Percentiles rank a stretch among this genome's conserved stretches.
These are phyloP conservation scores for Clathrus columnatus DNA, from an alignment of 768 basidiomycete species.

Conservation along the genomic window DNA sequence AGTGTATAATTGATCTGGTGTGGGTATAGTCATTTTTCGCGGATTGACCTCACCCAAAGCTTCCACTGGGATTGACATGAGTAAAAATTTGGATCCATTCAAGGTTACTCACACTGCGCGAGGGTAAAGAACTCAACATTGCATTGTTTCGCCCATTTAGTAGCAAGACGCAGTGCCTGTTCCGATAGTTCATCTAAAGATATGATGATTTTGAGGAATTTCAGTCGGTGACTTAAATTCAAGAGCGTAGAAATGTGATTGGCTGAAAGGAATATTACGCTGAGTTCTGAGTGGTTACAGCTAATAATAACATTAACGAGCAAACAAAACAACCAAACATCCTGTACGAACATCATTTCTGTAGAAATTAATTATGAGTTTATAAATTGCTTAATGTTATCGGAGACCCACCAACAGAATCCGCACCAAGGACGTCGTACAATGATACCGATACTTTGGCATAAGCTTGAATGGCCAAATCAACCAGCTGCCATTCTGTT, in stretches of 20 bases:
- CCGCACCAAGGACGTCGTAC: conserved; percentile 90
- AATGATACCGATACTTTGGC: conserved; percentile 77
- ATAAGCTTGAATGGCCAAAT: conserved; percentile 75
- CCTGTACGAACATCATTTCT: conserved; percentile 32
- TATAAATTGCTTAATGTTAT: neutral
- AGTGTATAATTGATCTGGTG: conserved; percentile 61
- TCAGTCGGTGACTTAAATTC: conserved; percentile 51
- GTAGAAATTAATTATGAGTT: too few relatives aligned
- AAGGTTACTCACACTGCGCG: conserved; percentile 41
- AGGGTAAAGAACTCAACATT: conserved; percentile 58
- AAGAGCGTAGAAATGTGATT: conserved; percentile 73
- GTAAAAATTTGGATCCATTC: neutral
- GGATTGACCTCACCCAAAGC: conserved; percentile 58
- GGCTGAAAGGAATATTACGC: conserved; percentile 66
- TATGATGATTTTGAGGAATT: conserved; percentile 66
- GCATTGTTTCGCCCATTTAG: conserved; percentile 59
- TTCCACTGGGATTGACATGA: conserved; percentile 46
- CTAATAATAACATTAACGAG: conserved; percentile 32
- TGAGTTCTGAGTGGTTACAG: conserved; percentile 74
- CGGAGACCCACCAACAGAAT: conserved; percentile 74
- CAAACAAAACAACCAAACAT: conserved; percentile 49
- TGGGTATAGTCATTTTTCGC: conserved; percentile 49
- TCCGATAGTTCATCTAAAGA: conserved; percentile 54
- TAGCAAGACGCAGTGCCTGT: conserved; percentile 47
- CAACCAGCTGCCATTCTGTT: conserved; percentile 92